These are phyloP conservation scores for Collariella sp. DNA, from an alignment of 495 filamentous ascomycete species.

Conservation along the genomic window DNA sequence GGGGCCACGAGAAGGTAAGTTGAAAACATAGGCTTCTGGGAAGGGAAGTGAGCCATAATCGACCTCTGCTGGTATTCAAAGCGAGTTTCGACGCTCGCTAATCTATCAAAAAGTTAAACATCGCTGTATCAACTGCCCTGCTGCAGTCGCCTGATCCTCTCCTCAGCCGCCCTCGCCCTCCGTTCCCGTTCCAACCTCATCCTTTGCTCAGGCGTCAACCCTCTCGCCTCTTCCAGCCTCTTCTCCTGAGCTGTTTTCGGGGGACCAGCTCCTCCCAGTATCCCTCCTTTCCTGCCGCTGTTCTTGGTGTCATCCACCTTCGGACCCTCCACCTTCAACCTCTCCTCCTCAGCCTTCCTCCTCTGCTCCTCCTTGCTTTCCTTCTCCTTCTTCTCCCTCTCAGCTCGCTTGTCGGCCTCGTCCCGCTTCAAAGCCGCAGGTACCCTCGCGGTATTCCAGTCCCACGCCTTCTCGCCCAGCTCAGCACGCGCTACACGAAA, in stretches of 20 bases:
- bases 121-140: slow-evolving; percentile 8
- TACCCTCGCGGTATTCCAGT: slow-evolving; percentile 69
- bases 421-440: slow-evolving; percentile 57
- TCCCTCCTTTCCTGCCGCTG: slow-evolving; percentile 29
- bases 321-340: slow-evolving; percentile 45
- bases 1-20: too few relatives aligned
- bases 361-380: slow-evolving; percentile 57
- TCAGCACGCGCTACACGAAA: slow-evolving; percentile 82
- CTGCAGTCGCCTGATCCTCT: slow-evolving; percentile 63
- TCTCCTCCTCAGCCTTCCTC: slow-evolving; percentile 56
- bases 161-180: slow-evolving; percentile 78
- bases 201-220: slow-evolving; percentile 76
- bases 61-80: background rate
- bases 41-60: too few relatives aligned
- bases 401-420: slow-evolving; percentile 58
- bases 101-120: too few relatives aligned
- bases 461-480: slow-evolving; percentile 66
- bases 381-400: slow-evolving; percentile 52
- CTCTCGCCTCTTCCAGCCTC: slow-evolving; percentile 72
- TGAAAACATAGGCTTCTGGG: too few relatives aligned
- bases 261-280: slow-evolving; percentile 42
- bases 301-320: slow-evolving; percentile 26
- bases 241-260: slow-evolving; percentile 64
- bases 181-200: slow-evolving; percentile 71
- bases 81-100: background rate